Percentiles rank a stretch among this genome's conserved stretches.
Evolutionary conservation across 345 rosid genomes (phyloP).

Genomic region (Euphorbia tirucalli): DNA sequence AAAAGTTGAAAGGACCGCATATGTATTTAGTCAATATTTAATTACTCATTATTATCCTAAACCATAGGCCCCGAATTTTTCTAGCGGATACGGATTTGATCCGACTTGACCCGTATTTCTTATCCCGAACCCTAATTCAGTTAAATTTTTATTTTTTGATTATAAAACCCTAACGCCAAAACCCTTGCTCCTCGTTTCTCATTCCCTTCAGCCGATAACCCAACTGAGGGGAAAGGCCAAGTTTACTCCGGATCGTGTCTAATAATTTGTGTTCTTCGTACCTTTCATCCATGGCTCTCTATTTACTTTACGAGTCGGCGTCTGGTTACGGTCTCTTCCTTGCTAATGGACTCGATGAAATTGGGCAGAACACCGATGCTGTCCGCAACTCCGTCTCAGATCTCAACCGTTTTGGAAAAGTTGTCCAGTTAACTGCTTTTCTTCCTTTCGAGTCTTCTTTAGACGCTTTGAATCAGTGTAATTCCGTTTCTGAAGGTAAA

Average conservation of each 20-base stretch:
- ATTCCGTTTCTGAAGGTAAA: conserved; percentile 80
- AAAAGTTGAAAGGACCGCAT: too few relatives aligned
- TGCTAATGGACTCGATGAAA: conserved; percentile 70
- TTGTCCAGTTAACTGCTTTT: conserved; percentile 69
- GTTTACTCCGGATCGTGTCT: too few relatives aligned
- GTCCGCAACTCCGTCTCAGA: conserved; percentile 69
- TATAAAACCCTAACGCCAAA: conserved; percentile 15
- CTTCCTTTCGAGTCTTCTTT: conserved; percentile 61
- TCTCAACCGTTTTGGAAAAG: conserved; percentile 72
- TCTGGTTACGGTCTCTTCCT: conserved; percentile 61
- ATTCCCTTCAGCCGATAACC: conserved; percentile 6
- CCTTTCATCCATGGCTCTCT: conserved; percentile 41
- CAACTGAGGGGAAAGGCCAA: background rate
- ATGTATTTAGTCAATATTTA: too few relatives aligned
- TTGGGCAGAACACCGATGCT: conserved; percentile 80
- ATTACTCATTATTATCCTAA: too few relatives aligned
- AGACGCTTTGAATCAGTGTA: conserved; percentile 76
- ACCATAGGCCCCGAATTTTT: too few relatives aligned
- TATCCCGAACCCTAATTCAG: too few relatives aligned
- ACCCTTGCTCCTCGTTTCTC: background rate
- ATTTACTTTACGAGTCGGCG: conserved; percentile 61
- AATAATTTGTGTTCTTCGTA: background rate
- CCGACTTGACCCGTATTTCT: too few relatives aligned
- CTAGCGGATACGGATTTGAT: too few relatives aligned
- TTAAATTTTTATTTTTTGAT: too few relatives aligned